Base-by-base conservation (phyloP, 805 yeast genomes). In the Candida loeiensis region DNA sequence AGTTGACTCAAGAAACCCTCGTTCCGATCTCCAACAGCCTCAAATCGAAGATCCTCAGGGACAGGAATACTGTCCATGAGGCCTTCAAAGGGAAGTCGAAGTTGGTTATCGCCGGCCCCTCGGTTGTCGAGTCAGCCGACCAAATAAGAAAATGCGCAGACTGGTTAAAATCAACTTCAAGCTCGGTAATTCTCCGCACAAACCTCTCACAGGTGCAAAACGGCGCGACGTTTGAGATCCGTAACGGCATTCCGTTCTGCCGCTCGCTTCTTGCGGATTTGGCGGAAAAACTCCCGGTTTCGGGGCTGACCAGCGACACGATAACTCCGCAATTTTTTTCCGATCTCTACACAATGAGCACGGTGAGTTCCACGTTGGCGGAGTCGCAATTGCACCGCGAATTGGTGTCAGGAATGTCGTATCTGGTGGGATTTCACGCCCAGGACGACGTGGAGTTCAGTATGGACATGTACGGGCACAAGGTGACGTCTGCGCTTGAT, bases 311-410 rank as follows among this genome's bases (percentile, higher is more conserved):
- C 36, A 58, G 70, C 16, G 78, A 74, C 50, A 71, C 76, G 2
- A 60, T 76, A 26, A 64, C 77, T 2, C 78, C 79, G 1, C 78
- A 74, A 43, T 75, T 69, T 53, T 63, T 70, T 34, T 58, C 74
- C 1, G 81, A 76, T 49, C 54, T 73, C 41, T 71, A 63, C 50
- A 60, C 74, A 44, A 46, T 73, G 18, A 75, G 75, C 0, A 47
- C 72, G 21, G 63, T 75, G 5, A 65, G 69, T 22, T 61, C 75
- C 2, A 58, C 70, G 3, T 59, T 71, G 30, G 47, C 66, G 21
- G 79, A 75, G 52, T 70, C 74, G 20, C 79, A 73, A 49, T 51
- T 70, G 41, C 77, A 74, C 57, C 54, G 79, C 43, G 79, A 74
- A 46, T 51, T 74, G 42, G 68, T 66, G n/a, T 71, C 77, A 6